Evolutionary conservation across 306 rosid species (phyloP).

Genomic region (Luffa aegyptiaca): DNA sequence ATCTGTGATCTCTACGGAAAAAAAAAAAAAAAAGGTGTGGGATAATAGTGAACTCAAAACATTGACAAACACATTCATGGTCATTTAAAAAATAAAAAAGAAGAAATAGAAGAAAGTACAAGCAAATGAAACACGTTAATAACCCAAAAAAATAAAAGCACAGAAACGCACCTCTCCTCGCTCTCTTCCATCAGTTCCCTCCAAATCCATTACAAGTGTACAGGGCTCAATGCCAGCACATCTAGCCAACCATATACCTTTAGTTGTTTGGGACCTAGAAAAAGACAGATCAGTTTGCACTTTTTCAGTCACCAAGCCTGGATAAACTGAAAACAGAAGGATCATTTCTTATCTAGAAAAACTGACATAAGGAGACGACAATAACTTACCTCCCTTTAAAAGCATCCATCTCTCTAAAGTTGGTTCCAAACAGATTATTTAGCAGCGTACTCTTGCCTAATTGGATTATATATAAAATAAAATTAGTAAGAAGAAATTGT

Average conservation of each 20-base stretch:
- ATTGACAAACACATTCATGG: background rate
- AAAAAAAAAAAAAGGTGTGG: background rate
- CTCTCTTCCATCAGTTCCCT: slow-evolving; percentile 99
- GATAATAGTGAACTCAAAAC: background rate
- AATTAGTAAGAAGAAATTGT: background rate
- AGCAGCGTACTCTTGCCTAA: slow-evolving; percentile 93
- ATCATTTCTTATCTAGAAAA: slow-evolving; percentile 1
- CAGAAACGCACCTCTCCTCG: slow-evolving; percentile 85
- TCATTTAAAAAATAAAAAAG: background rate
- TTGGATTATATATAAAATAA: slow-evolving; percentile 10
- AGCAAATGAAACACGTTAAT: background rate
- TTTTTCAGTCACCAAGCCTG: background rate
- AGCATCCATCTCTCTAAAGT: slow-evolving; percentile 97
- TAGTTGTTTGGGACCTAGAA: slow-evolving; percentile 93
- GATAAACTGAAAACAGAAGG: slow-evolving; percentile 14
- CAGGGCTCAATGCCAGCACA: slow-evolving; percentile 89
- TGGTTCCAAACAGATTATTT: slow-evolving; percentile 69
- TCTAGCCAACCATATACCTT: slow-evolving; percentile 95
- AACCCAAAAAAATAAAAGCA: slow-evolving; percentile 4
- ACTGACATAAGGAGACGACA: slow-evolving; percentile 5
- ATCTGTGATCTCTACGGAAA: background rate
- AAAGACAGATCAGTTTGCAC: background rate
- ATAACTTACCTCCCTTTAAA: slow-evolving; percentile 77
- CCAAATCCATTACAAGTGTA: slow-evolving; percentile 96
- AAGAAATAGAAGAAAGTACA: background rate